Evolutionary conservation across 208 protist species (phyloP).

Genomic region (Balamuthia mandrillaris): DNA sequence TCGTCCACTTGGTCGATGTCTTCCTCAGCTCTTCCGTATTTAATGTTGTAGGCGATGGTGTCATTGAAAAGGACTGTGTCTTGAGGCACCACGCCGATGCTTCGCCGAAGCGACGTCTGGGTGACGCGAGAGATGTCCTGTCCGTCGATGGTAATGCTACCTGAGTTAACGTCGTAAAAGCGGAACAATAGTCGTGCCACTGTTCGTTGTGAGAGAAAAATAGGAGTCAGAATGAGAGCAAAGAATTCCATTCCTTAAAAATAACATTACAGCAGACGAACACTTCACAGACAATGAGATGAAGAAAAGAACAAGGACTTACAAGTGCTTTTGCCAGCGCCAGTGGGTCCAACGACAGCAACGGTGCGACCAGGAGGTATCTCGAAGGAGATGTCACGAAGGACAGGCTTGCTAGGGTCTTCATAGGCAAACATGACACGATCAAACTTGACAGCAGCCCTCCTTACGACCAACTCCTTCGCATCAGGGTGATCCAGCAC

Average conservation of each 20-base stretch:
- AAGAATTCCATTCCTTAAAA: too few species aligned
- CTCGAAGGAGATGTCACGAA: conserved; percentile 15
- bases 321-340: conserved; percentile 14
- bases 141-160: conserved; percentile 53
- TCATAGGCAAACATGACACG: conserved; percentile 68
- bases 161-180: conserved; percentile 52
- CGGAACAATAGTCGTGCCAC: conserved; percentile 47
- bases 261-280: neutral
- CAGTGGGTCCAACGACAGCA: conserved; percentile 10
- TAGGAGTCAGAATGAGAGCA: neutral
- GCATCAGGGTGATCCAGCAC: neutral
- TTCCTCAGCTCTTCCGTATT: conserved; percentile 8
- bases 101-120: conserved; percentile 17
- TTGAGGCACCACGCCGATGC: conserved; percentile 56
- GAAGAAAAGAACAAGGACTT: neutral
- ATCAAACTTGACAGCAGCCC: conserved; percentile 55
- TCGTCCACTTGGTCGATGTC: conserved; percentile 32
- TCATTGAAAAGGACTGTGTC: conserved; percentile 64
- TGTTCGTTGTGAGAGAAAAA: neutral
- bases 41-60: conserved; percentile 40
- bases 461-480: neutral
- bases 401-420: conserved; percentile 11
- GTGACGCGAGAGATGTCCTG: conserved; percentile 36
- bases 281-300: neutral
- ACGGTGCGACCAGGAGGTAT: conserved; percentile 14